These are phyloP conservation scores for Nakazawaea siamensis DNA, from an alignment of 805 yeast genomes.

Conservation along the genomic window DNA sequence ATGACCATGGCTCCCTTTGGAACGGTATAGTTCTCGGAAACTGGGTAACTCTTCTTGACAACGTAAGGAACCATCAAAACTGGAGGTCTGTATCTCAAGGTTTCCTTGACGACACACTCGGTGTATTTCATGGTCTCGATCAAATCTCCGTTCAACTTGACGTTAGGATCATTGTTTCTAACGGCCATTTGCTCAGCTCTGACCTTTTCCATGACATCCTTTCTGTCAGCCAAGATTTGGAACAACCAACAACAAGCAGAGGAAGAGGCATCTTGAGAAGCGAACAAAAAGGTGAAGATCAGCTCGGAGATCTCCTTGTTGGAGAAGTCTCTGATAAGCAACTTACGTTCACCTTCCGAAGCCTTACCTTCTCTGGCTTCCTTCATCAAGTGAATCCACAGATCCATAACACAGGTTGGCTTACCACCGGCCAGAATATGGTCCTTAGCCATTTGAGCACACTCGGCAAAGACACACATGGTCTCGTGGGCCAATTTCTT, in stretches of 20 bases:
- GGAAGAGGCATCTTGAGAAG: constrained; percentile 97
- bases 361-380: constrained; percentile 49
- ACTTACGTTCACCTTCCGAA: constrained; percentile 42
- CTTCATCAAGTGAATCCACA: constrained; percentile 85
- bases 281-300: constrained; percentile 91
- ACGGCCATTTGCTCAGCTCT: constrained; percentile 88
- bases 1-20: constrained; percentile 97
- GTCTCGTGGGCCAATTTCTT: constrained; percentile 87
- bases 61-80: constrained; percentile 97
- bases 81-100: constrained; percentile 93
- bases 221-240: constrained; percentile 93
- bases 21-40: constrained; percentile 75
- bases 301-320: constrained; percentile 94
- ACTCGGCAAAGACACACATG: constrained; percentile 81
- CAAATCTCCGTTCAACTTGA: constrained; percentile 57
- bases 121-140: constrained; percentile 87
- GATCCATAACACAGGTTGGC: constrained; percentile 89
- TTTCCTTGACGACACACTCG: constrained; percentile 82
- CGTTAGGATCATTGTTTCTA: constrained; percentile 66
- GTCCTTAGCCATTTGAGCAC: constrained; percentile 83
- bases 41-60: constrained; percentile 79
- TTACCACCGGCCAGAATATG: constrained; percentile 64
- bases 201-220: constrained; percentile 77
- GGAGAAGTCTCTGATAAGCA: constrained; percentile 72
- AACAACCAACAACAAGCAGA: constrained; percentile 97